Evolutionary conservation across 2,329 filamentous ascomycete genomes (phyloP).

Genomic region (Paraconiothyrium sp.): DNA sequence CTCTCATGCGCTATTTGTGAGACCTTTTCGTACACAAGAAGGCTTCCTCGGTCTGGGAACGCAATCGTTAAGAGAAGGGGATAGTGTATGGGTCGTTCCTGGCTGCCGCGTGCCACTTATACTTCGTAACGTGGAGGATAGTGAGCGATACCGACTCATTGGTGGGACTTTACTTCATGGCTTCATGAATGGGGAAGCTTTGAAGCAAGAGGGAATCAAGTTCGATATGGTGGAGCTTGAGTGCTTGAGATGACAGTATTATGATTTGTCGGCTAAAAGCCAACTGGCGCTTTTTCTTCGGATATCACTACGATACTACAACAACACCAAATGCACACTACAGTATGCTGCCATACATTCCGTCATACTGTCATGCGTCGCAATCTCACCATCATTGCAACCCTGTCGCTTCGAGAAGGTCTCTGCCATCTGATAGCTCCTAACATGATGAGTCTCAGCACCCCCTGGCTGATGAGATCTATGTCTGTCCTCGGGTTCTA

Average conservation of each 20-base stretch:
- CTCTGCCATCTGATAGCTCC: too few relatives aligned
- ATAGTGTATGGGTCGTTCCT: constrained; percentile 27
- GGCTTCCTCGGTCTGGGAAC: constrained; percentile 28
- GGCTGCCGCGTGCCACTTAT: constrained; percentile 30
- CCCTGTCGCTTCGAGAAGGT: too few relatives aligned
- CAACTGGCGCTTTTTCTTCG: neutral
- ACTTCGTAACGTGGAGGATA: constrained; percentile 18
- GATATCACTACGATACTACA: too few relatives aligned
- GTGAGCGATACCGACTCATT: constrained; percentile 21
- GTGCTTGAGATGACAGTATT: neutral
- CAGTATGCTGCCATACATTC: too few relatives aligned
- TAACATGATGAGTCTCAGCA: too few relatives aligned
- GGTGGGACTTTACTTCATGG: constrained; percentile 30
- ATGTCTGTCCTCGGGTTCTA: too few relatives aligned
- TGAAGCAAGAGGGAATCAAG: neutral
- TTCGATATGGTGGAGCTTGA: constrained; percentile 25
- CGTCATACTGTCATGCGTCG: too few relatives aligned
- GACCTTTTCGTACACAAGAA: constrained; percentile 24
- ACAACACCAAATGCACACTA: too few relatives aligned
- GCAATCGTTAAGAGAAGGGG: constrained; percentile 23
- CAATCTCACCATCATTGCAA: too few relatives aligned
- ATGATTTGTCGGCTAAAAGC: neutral
- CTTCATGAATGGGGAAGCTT: constrained; percentile 28
- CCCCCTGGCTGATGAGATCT: too few relatives aligned
- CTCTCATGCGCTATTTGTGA: constrained; percentile 21